Base-by-base conservation (phyloP, 2,329 filamentous ascomycete genomes). In the Trichoderma sp. region DNA sequence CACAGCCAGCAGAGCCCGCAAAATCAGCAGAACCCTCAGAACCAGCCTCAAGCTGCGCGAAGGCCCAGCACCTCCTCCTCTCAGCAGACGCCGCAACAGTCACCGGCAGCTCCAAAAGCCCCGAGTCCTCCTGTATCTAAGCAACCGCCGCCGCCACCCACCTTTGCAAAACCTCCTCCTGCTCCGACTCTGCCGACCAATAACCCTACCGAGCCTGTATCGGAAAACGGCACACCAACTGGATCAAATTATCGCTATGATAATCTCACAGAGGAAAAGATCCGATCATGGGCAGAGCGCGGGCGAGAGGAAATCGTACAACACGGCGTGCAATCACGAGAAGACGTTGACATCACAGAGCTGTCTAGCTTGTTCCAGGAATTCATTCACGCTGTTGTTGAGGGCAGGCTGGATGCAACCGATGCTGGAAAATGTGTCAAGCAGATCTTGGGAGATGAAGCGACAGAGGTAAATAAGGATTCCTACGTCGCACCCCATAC, bases 361-460 rank as follows among this genome's bases (percentile, higher is more conserved):
- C 82, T 97, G 47, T 89, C 90, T 35, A 86, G 86, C 16, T 83
- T 97, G 27, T 93, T 94, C 73, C 93, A 97, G 81, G 96, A 99
- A 78, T 87, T 97, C 47, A 87, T 96, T 43, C 89, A 91, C 71
- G 89, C 92, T 40, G 89, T 91, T 21, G 81, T 96, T 14, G 90
- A 93, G 75, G 86, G 85, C 53, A 87, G 89, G 60, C 80, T 97
- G 57, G 84, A 87, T 49, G 84, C 92, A 2, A 77, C 80, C 6
- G 91, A 94, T 74, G 90, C 92, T 59, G 95, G 94, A 31, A 82
- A 81, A 24, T 87, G 89, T 68, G 86, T 97, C 69, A 91, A 90
- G 75, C 89, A 94, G 70, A 91, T 97, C 31, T 81, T 96, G 37
- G 87, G 86, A 21, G 82, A 86, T 68, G 83, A 87, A 71, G 79